These are phyloP conservation scores for Penicillium samsonianum DNA, from an alignment of 495 filamentous ascomycete genomes.

Conservation along the genomic window DNA sequence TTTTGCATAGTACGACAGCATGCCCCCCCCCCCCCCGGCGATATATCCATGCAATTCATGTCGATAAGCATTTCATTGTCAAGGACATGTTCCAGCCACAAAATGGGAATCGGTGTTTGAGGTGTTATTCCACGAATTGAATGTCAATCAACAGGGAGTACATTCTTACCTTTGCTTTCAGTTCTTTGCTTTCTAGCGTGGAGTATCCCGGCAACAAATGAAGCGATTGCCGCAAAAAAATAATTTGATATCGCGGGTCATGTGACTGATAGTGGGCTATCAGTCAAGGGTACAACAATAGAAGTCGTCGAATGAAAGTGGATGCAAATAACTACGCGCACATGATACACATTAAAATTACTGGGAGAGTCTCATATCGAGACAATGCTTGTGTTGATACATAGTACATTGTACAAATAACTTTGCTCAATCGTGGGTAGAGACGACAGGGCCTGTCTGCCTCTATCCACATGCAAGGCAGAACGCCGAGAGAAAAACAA, in stretches of 20 bases:
- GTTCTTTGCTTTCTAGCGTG: constrained; percentile 13
- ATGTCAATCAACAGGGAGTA: not conserved
- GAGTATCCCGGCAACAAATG: constrained; percentile 12
- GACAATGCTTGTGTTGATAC: constrained; percentile 4
- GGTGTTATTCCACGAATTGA: not conserved
- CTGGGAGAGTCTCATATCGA: not conserved
- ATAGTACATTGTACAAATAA: constrained; percentile 7
- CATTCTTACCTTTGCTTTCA: constrained; percentile 25
- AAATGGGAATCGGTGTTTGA: not conserved
- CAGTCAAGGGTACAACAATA: constrained; percentile 10
- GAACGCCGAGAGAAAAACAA: constrained; percentile 13
- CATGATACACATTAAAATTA: not conserved
- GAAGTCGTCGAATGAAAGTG: not conserved
- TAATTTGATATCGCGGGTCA: constrained; percentile 32
- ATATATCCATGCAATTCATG: constrained; percentile 7
- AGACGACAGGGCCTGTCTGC: constrained; percentile 5
- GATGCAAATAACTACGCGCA: not conserved
- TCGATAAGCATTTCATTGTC: constrained; percentile 24
- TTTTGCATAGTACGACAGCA: not conserved
- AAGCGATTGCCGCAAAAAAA: constrained; percentile 24
- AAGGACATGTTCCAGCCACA: constrained; percentile 7
- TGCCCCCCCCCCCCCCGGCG: not conserved
- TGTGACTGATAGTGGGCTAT: constrained; percentile 27
- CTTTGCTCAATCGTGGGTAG: not conserved
- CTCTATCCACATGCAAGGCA: constrained; percentile 24